These are phyloP conservation scores for Chrysoporthe cubensis DNA, from an alignment of 2,329 filamentous ascomycete species.

Conservation along the genomic window DNA sequence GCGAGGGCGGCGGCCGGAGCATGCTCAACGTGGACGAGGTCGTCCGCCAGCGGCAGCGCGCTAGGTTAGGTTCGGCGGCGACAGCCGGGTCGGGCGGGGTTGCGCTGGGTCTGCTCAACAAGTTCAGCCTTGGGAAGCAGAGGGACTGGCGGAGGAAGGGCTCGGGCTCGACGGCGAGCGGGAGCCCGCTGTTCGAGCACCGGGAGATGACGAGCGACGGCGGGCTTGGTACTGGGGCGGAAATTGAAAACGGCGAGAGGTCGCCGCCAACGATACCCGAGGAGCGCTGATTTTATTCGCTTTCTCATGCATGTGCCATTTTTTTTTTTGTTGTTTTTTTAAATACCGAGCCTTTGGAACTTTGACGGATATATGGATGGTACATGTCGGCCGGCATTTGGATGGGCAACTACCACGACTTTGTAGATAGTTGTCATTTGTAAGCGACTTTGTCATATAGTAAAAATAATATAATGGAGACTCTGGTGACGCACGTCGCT, in stretches of 20 bases:
- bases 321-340: background rate
- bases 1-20: slow-evolving; percentile 15
- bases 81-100: background rate
- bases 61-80: slow-evolving; percentile 8
- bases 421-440: background rate
- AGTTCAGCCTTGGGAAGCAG: slow-evolving; percentile 20
- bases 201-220: slow-evolving; percentile 17
- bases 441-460: background rate
- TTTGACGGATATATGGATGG: background rate
- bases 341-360: background rate
- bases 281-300: background rate
- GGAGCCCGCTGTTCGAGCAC: slow-evolving; percentile 20
- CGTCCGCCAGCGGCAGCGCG: background rate
- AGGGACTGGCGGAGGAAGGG: slow-evolving; percentile 8
- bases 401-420: background rate
- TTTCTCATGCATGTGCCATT: background rate
- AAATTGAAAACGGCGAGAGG: background rate
- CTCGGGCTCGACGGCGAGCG: slow-evolving; percentile 15
- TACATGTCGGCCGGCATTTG: background rate
- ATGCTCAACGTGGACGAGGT: slow-evolving; percentile 11
- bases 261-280: slow-evolving; percentile 1
- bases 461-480: background rate
- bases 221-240: background rate
- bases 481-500: background rate
- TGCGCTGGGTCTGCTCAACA: slow-evolving; percentile 12